Evolutionary conservation across 2,329 filamentous ascomycete genomes (phyloP).

Genomic region (Cryphonectria naterciae): DNA sequence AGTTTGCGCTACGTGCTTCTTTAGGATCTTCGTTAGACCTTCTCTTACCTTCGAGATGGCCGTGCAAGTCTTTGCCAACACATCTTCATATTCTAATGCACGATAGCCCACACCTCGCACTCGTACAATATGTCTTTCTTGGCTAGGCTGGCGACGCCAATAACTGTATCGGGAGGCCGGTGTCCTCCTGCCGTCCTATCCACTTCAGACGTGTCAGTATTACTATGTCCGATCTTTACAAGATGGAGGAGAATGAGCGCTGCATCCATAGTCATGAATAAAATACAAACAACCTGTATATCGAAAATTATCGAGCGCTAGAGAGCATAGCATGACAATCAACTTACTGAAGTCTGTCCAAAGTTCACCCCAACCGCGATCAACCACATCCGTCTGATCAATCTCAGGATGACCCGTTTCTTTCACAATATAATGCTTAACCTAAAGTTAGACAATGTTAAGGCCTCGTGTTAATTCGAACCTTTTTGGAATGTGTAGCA

Average conservation of each 20-base stretch:
- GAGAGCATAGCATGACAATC: not conserved
- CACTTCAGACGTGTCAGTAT: conserved; percentile 7
- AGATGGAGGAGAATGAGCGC: no score
- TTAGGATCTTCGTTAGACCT: not conserved
- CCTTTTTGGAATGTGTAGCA: not conserved
- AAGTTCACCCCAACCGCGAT: conserved; percentile 21
- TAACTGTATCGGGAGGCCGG: conserved; percentile 22
- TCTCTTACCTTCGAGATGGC: no score
- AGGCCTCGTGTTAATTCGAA: no score
- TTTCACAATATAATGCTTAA: conserved; percentile 26
- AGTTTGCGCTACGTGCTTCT: not conserved
- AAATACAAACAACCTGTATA: not conserved
- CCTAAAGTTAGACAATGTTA: not conserved
- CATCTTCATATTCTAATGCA: not conserved
- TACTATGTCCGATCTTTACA: no score
- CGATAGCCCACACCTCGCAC: conserved; percentile 25
- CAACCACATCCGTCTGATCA: conserved; percentile 22
- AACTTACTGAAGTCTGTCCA: conserved; percentile 21
- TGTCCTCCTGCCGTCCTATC: conserved; percentile 22
- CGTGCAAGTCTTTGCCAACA: not conserved
- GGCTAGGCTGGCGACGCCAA: conserved; percentile 20
- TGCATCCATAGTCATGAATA: not conserved
- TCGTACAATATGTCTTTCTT: conserved; percentile 21
- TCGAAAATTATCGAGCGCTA: not conserved
- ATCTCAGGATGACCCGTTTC: conserved; percentile 19